Evolutionary conservation across 192 early-diverging fungal species (phyloP).

Genomic region (Coemansia sp.): DNA sequence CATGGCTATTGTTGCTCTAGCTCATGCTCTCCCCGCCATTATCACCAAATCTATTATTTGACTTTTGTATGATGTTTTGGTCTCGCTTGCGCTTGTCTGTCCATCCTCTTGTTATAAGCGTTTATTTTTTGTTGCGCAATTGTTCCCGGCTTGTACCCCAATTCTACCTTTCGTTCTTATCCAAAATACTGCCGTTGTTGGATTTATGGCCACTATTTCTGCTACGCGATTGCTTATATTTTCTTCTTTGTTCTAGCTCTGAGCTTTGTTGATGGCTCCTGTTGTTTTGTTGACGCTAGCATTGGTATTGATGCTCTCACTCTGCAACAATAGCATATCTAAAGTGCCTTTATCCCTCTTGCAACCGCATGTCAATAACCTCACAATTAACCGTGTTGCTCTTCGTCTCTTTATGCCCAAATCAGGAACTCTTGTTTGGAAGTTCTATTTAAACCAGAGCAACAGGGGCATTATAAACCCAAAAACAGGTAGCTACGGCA

Average conservation of each 20-base stretch:
- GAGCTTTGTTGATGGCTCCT: slow-evolving; percentile 8
- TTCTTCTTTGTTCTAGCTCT: slow-evolving; percentile 3
- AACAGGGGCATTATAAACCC: slow-evolving; percentile 3
- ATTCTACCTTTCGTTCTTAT: slow-evolving; percentile 2
- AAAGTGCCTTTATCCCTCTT: background rate
- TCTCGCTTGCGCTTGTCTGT: background rate
- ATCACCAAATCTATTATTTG: background rate
- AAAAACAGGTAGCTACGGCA: background rate
- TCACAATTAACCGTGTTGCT: slow-evolving; percentile 18
- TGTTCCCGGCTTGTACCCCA: background rate
- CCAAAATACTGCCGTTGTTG: background rate
- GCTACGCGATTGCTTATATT: background rate
- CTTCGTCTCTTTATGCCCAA: slow-evolving; percentile 4
- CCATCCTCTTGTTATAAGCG: slow-evolving; percentile 9
- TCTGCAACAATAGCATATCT: background rate
- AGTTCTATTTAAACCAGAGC: background rate
- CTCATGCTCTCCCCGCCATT: background rate
- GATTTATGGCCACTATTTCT: background rate
- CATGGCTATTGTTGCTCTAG: background rate
- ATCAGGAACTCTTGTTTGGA: slow-evolving; percentile 2
- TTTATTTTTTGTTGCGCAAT: background rate
- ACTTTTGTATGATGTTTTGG: background rate
- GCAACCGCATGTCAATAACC: slow-evolving; percentile 17
- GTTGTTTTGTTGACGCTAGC: background rate
- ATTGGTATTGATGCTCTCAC: background rate